Percentiles rank a stretch among this genome's conserved stretches.
These are phyloP conservation scores for Emericellopsis terricola DNA, from an alignment of 495 filamentous ascomycete genomes.

Conservation along the genomic window DNA sequence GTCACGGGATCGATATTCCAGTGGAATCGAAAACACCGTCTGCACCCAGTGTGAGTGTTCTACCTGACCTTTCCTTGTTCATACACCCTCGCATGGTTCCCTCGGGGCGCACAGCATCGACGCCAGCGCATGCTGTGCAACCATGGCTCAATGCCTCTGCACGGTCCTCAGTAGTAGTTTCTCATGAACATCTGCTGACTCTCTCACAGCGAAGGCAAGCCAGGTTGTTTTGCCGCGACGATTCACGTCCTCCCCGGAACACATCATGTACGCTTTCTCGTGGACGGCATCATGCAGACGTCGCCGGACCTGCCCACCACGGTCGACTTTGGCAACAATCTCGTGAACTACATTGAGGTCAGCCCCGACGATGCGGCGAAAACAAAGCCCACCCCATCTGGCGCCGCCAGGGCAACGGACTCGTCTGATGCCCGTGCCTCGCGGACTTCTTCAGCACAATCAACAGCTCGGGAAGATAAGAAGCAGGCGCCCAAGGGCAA, in stretches of 20 bases:
- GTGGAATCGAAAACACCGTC: constrained; percentile 80
- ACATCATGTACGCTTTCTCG: constrained; percentile 90
- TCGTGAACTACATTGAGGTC: constrained; percentile 96
- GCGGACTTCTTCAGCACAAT: constrained; percentile 9
- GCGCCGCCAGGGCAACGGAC: constrained; percentile 2
- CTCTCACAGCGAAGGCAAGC: constrained; percentile 25
- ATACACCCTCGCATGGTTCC: background rate
- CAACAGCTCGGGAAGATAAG: constrained; percentile 15
- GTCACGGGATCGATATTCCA: constrained; percentile 92
- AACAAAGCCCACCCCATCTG: background rate
- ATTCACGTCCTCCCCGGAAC: constrained; percentile 79
- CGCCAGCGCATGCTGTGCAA: constrained; percentile 5
- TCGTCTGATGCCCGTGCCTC: constrained; percentile 10
- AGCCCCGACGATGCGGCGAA: constrained; percentile 45
- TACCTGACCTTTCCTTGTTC: background rate
- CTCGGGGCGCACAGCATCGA: background rate
- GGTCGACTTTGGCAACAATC: constrained; percentile 88
- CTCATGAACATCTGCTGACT: background rate
- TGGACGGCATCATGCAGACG: constrained; percentile 81
- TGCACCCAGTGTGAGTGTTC: constrained; percentile 61
- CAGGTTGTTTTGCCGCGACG: constrained; percentile 47
- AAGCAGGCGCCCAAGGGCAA: constrained; percentile 20
- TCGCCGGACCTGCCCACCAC: constrained; percentile 79
- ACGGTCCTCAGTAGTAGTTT: no score
- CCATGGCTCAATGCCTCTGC: no score